A percentile compares a stretch with the other conserved stretches of the same genome.
Conservation (phyloP, 495 filamentous ascomycete species). For the Penicillium bialowiezense region DNA sequence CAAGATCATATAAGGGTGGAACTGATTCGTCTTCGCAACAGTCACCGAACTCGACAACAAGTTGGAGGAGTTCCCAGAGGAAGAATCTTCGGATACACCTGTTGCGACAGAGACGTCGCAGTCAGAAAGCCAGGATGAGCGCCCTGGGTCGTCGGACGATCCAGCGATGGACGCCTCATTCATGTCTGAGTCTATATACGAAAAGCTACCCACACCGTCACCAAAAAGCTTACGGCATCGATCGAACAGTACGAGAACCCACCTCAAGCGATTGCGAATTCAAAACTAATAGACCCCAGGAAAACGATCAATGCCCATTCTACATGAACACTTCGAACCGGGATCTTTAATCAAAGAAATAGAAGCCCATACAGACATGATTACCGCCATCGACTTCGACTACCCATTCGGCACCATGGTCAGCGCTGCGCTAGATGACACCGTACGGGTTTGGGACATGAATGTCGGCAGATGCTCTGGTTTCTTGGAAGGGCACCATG, state of each 20-base stretch:
- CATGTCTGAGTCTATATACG: slow-evolving; percentile 98
- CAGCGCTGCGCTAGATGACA: slow-evolving; percentile 92
- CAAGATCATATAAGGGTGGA: slow-evolving; percentile 10
- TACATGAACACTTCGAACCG: slow-evolving; percentile 93
- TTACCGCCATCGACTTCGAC: slow-evolving; percentile 93
- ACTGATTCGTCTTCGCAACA: slow-evolving; percentile 29
- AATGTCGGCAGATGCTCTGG: slow-evolving; percentile 89
- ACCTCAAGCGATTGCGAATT: neutral
- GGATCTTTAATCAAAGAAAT: slow-evolving; percentile 86
- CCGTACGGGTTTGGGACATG: slow-evolving; percentile 96
- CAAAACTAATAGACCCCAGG: slow-evolving; percentile 28
- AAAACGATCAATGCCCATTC: slow-evolving; percentile 85
- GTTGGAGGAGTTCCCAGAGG: slow-evolving; percentile 75
- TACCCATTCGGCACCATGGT: slow-evolving; percentile 94
- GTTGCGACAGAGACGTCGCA: slow-evolving; percentile 55
- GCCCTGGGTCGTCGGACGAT: slow-evolving; percentile 48
- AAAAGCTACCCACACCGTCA: slow-evolving; percentile 73
- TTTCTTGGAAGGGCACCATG: slow-evolving; percentile 87
- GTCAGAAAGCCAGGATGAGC: slow-evolving; percentile 54
- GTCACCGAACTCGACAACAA: slow-evolving; percentile 81
- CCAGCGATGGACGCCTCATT: slow-evolving; percentile 65
- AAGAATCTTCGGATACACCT: slow-evolving; percentile 64
- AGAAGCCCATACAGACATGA: slow-evolving; percentile 80
- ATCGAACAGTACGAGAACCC: slow-evolving; percentile 44
- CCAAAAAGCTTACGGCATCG: slow-evolving; percentile 63